Conservation (phyloP, 805 yeast species). For the Schwanniomyces pseudopolymorphus region DNA sequence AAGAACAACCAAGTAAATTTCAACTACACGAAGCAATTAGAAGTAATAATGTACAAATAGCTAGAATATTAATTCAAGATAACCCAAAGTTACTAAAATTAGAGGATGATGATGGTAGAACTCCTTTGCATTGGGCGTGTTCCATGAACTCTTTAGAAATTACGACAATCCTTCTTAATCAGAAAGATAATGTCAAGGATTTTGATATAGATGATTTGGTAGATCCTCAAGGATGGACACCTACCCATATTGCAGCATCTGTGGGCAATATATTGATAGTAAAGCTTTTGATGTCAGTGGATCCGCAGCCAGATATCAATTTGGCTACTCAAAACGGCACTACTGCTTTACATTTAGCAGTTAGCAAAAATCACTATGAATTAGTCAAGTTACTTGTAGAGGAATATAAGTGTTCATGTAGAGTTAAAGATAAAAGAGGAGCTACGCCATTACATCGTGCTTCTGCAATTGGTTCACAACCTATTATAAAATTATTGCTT, state of each 20-base stretch:
- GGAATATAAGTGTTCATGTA: slow-evolving; percentile 57
- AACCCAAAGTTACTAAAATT: slow-evolving; percentile 47
- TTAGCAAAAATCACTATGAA: slow-evolving; percentile 60
- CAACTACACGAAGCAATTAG: slow-evolving; percentile 53
- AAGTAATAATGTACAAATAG: slow-evolving; percentile 54
- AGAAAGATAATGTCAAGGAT: slow-evolving; percentile 13
- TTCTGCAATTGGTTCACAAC: slow-evolving; percentile 67
- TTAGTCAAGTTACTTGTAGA: slow-evolving; percentile 54
- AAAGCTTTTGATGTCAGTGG: slow-evolving; percentile 43
- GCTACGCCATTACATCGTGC: slow-evolving; percentile 80
- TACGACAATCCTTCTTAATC: slow-evolving; percentile 29
- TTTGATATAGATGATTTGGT: slow-evolving; percentile 64
- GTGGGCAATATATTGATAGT: slow-evolving; percentile 62
- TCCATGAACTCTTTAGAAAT: slow-evolving; percentile 57
- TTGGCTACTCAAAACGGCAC: slow-evolving; percentile 65
- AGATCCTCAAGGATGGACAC: slow-evolving; percentile 88
- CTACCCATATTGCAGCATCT: slow-evolving; percentile 79
- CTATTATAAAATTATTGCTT: slow-evolving; percentile 51
- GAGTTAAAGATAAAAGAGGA: slow-evolving; percentile 65
- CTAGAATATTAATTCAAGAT: slow-evolving; percentile 48
- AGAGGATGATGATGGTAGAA: slow-evolving; percentile 72
- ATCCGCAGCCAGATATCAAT: slow-evolving; percentile 61
- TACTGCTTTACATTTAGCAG: slow-evolving; percentile 75
- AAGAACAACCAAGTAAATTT: background rate
- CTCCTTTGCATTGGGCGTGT: slow-evolving; percentile 88